phyloP scores from a whole-genome alignment of 2,329 filamentous ascomycete species.

The Venturia carpophila region DNA sequence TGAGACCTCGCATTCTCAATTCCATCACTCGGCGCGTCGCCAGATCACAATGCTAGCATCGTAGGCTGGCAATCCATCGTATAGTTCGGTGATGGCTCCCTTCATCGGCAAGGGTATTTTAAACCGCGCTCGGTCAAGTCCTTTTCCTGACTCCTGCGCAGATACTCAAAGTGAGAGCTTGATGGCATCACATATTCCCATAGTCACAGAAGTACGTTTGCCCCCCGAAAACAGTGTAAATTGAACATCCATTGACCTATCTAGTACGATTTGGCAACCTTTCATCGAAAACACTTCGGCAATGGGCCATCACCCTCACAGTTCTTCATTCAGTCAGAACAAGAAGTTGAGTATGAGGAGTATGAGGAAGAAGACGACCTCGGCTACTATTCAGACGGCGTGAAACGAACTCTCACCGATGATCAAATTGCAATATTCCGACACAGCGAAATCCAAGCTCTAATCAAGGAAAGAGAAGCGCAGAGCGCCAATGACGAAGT shows the following conservation, averaged over 20 bases:
- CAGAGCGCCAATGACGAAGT: constrained; percentile 5
- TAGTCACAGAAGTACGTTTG: neutral
- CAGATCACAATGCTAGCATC: neutral
- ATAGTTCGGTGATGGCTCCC: neutral
- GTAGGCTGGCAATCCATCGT: neutral
- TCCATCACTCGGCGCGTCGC: neutral
- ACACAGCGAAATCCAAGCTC: constrained; percentile 72
- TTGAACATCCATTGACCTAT: neutral
- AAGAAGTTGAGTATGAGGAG: constrained; percentile 13
- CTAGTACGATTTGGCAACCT: constrained; percentile 38
- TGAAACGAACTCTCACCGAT: constrained; percentile 82
- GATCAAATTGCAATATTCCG: constrained; percentile 86
- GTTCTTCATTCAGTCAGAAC: constrained; percentile 10
- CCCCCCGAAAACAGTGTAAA: neutral
- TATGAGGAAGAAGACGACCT: constrained; percentile 54
- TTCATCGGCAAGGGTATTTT: neutral
- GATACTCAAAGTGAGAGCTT: neutral
- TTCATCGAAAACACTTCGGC: constrained; percentile 38
- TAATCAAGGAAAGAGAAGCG: constrained; percentile 46
- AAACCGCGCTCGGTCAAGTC: no score
- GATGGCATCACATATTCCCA: neutral
- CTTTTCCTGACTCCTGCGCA: neutral
- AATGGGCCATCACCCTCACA: constrained; percentile 26
- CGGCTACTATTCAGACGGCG: constrained; percentile 79
- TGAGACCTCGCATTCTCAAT: neutral